Conservation (phyloP, 2,329 filamentous ascomycete species). For the Phialocephala sp. region DNA sequence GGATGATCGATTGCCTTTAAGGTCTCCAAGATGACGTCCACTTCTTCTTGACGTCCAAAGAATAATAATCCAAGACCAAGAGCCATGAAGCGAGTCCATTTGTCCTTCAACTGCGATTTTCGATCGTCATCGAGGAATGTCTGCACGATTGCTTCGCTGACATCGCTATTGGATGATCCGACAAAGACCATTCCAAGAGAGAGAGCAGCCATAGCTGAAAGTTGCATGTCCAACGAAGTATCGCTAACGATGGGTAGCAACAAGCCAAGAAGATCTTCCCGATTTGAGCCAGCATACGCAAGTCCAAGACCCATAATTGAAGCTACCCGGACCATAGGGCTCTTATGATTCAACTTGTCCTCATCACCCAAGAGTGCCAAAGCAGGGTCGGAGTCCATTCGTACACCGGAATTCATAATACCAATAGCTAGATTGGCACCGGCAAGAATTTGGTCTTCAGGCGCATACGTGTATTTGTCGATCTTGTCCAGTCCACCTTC, state of each 20-base stretch:
- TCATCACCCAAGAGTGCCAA: slow-evolving; percentile 82
- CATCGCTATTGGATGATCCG: slow-evolving; percentile 87
- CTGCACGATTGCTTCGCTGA: slow-evolving; percentile 89
- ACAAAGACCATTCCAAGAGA: slow-evolving; percentile 91
- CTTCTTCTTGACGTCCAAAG: slow-evolving; percentile 96
- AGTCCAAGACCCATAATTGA: slow-evolving; percentile 96
- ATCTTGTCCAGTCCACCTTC: slow-evolving; percentile 92
- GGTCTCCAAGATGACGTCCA: slow-evolving; percentile 97
- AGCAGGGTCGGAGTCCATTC: slow-evolving; percentile 87
- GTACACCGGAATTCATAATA: slow-evolving; percentile 93
- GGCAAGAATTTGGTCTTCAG: slow-evolving; percentile 85
- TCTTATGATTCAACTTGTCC: slow-evolving; percentile 80
- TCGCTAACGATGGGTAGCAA: slow-evolving; percentile 89
- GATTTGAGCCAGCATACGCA: slow-evolving; percentile 92
- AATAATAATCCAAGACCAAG: slow-evolving; percentile 91
- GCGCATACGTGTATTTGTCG: slow-evolving; percentile 88
- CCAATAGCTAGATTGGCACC: slow-evolving; percentile 92
- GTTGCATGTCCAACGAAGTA: slow-evolving; percentile 86
- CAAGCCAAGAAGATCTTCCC: slow-evolving; percentile 83
- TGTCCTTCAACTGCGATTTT: slow-evolving; percentile 89
- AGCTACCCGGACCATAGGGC: slow-evolving; percentile 76
- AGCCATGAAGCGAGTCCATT: slow-evolving; percentile 97
- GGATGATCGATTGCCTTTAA: slow-evolving; percentile 97
- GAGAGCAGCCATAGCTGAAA: slow-evolving; percentile 94
- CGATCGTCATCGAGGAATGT: slow-evolving; percentile 94